Conservation (phyloP, 352 stramenopile genomes). For the Phytophthora idaei region DNA sequence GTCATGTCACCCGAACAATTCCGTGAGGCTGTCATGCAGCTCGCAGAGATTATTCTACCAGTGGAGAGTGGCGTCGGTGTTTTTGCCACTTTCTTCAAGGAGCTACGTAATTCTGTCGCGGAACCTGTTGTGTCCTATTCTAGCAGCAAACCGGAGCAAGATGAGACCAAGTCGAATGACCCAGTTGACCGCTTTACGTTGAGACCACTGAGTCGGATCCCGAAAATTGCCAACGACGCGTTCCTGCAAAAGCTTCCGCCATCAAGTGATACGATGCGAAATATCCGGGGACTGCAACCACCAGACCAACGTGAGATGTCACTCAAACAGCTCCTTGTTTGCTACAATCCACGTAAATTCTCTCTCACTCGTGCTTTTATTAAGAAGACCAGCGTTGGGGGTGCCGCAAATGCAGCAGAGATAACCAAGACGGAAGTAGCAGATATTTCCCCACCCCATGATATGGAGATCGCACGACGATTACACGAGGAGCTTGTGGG, state of each 20-base stretch:
- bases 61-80: slow-evolving; percentile 56
- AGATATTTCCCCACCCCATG: slow-evolving; percentile 10
- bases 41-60: slow-evolving; percentile 66
- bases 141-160: slow-evolving; percentile 18
- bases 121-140: slow-evolving; percentile 20
- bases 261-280: slow-evolving; percentile 48
- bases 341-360: slow-evolving; percentile 78
- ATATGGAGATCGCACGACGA: slow-evolving; percentile 13
- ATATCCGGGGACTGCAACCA: slow-evolving; percentile 48
- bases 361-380: slow-evolving; percentile 65
- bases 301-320: slow-evolving; percentile 66
- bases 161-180: slow-evolving; percentile 13
- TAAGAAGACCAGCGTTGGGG: slow-evolving; percentile 10
- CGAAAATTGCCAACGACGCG: slow-evolving; percentile 52
- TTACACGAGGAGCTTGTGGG: slow-evolving; percentile 30
- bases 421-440: background rate
- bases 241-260: slow-evolving; percentile 67
- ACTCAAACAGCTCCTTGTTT: slow-evolving; percentile 74
- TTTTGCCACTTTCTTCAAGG: slow-evolving; percentile 57
- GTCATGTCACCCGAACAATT: slow-evolving; percentile 55
- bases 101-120: slow-evolving; percentile 61
- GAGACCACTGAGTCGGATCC: slow-evolving; percentile 45
- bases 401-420: slow-evolving; percentile 2
- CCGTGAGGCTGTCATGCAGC: slow-evolving; percentile 60
- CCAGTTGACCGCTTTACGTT: slow-evolving; percentile 32